Evolutionary conservation across 2,329 filamentous ascomycete genomes (phyloP).

Genomic region (Calonectria multiphialidica): DNA sequence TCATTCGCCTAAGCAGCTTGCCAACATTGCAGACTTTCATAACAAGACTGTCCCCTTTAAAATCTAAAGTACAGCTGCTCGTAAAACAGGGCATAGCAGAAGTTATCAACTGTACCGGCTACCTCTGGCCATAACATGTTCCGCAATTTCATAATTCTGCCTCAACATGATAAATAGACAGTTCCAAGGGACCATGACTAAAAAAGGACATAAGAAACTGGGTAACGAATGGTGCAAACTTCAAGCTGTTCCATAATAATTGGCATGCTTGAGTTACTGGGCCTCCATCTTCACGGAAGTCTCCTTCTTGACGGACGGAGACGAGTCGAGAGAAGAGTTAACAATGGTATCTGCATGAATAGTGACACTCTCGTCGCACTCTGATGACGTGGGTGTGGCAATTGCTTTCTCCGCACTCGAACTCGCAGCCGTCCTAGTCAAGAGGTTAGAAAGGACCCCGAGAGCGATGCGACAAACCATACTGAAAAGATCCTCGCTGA

Average conservation of each 20-base stretch:
- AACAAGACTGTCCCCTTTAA: slow-evolving; percentile 43
- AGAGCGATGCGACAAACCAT: slow-evolving; percentile 44
- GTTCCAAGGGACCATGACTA: slow-evolving; percentile 33
- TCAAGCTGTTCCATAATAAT: not conserved
- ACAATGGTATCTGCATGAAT: slow-evolving; percentile 64
- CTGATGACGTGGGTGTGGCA: slow-evolving; percentile 57
- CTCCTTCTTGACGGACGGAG: slow-evolving; percentile 60
- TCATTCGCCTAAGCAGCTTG: slow-evolving; percentile 24
- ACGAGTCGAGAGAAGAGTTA: slow-evolving; percentile 59
- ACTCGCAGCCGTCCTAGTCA: slow-evolving; percentile 52
- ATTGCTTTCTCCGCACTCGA: slow-evolving; percentile 55
- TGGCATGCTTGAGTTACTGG: slow-evolving; percentile 27
- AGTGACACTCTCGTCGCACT: slow-evolving; percentile 67
- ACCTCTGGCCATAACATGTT: slow-evolving; percentile 54
- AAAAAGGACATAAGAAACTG: slow-evolving; percentile 24
- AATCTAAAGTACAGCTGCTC: slow-evolving; percentile 56
- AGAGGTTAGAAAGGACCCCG: slow-evolving; percentile 49
- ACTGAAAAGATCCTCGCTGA: slow-evolving; percentile 52
- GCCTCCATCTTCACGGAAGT: slow-evolving; percentile 43
- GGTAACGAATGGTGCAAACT: slow-evolving; percentile 3
- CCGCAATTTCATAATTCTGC: slow-evolving; percentile 46
- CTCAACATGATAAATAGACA: slow-evolving; percentile 34
- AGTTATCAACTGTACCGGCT: slow-evolving; percentile 48
- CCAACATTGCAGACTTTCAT: slow-evolving; percentile 37
- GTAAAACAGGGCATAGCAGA: slow-evolving; percentile 48